Evolutionary conservation across 129 eudicot species (phyloP), one percentile per base, ranked within the genome.

Genomic region (Smallanthus sonchifolius): DNA sequence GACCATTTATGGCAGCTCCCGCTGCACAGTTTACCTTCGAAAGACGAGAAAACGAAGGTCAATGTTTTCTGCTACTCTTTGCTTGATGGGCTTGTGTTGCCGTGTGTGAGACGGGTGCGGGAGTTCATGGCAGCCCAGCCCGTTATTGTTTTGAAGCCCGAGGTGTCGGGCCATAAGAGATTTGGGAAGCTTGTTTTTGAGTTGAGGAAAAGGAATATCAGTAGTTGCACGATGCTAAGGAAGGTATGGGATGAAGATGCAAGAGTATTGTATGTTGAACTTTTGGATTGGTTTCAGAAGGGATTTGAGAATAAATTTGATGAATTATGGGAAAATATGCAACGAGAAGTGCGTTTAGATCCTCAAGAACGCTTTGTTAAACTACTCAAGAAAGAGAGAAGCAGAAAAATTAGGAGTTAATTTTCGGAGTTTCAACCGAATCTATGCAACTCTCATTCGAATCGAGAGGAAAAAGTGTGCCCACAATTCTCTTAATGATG

Each of bases 1-100:
- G 92, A 81, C 56, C 86, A 84, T 67, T 63, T 82, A 9, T 95
- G 99, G 97, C 83, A 80, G 78, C 96, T 95, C 57, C 97, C 99
- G 3, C 69, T 76, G 10, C 85, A 84, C 49, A 79, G 85, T 70
- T 42, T 87, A 47, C 94, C 90, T 9, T 77, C 85, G 36, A 67
- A 86, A 80, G 96, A 95, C 64, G 85, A 79, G 80, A 42, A 40
- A 51, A 75, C 55, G 8, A 73, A 89, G 10, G 96, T 77, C 15
- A 83, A 73, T 49, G 89, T 82, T 17, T 95, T 95, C 80, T 91
- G 90, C 69, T 84, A n/a, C 83, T 66, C 99, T 43, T 85, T 94
- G 84, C 92, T 94, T 11, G 89, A 85, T 2, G 98, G 98, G 35
- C 47, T 67, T 3, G 91, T 88, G 49, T 67, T 94, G 75, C 98